phyloP scores from a whole-genome alignment of 2,329 filamentous ascomycete species.

The Xylaria sp. region DNA sequence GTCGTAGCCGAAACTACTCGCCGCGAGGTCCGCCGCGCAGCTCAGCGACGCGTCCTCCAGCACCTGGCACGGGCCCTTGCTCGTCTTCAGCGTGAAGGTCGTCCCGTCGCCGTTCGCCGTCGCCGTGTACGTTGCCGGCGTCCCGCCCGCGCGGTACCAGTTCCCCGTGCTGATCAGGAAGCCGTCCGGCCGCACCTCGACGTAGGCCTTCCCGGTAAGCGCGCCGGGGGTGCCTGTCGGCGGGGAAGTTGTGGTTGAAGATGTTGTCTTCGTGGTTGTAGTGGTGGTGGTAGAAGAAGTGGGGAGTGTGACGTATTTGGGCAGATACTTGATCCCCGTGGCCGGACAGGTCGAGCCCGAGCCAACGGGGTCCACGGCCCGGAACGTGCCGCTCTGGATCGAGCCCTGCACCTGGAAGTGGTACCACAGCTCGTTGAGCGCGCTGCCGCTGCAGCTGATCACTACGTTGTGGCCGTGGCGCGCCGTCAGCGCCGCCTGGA shows the following conservation, averaged over 20 bases:
- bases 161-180: slow-evolving; percentile 33
- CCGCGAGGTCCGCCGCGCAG: slow-evolving; percentile 22
- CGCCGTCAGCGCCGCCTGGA: slow-evolving; percentile 66
- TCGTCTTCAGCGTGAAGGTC: slow-evolving; percentile 36
- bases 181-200: slow-evolving; percentile 58
- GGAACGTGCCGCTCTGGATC: slow-evolving; percentile 69
- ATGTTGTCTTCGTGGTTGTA: slow-evolving; percentile 15
- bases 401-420: slow-evolving; percentile 71
- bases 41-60: slow-evolving; percentile 30
- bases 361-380: slow-evolving; percentile 62
- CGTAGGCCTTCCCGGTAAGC: slow-evolving; percentile 65
- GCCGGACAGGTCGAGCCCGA: slow-evolving; percentile 69
- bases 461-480: slow-evolving; percentile 62
- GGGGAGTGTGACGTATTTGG: slow-evolving; percentile 56
- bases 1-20: slow-evolving; percentile 33
- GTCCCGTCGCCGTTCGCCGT: slow-evolving; percentile 9
- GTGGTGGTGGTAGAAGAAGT: slow-evolving; percentile 11
- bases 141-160: slow-evolving; percentile 35
- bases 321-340: slow-evolving; percentile 71
- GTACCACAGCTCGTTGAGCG: slow-evolving; percentile 67
- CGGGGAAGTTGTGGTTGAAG: slow-evolving; percentile 35
- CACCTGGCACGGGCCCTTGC: slow-evolving; percentile 35
- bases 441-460: slow-evolving; percentile 62
- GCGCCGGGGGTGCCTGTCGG: slow-evolving; percentile 50
- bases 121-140: slow-evolving; percentile 35